Evolutionary conservation across 2,329 filamentous ascomycete species (phyloP).

Genomic region (Graphilbum ipis-grandicollis): DNA sequence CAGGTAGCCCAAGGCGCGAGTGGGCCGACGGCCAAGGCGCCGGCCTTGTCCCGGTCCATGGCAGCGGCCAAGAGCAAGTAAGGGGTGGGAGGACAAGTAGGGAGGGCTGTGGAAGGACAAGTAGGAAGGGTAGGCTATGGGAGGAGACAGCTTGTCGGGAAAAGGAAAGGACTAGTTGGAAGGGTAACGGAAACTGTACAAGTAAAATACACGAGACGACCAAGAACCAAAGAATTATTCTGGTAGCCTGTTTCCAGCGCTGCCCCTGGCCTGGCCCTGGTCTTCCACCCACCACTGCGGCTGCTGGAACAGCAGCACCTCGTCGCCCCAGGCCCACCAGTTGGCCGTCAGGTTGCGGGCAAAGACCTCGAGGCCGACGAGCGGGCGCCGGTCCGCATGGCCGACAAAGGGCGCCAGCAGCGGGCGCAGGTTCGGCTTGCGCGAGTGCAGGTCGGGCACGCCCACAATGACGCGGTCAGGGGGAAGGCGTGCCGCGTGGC

Average conservation of each 20-base stretch:
- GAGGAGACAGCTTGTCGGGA: too few relatives aligned
- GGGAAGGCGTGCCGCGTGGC: neutral
- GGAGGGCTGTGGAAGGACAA: too few relatives aligned
- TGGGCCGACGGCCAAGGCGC: neutral
- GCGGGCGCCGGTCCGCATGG: constrained; percentile 12
- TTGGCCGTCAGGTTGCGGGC: constrained; percentile 55
- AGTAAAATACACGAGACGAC: too few relatives aligned
- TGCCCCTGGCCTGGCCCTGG: too few relatives aligned
- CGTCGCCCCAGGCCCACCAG: constrained; percentile 67
- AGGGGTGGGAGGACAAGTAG: too few relatives aligned
- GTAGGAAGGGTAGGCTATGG: too few relatives aligned
- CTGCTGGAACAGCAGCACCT: constrained; percentile 53
- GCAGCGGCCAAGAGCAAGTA: too few relatives aligned
- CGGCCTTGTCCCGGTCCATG: too few relatives aligned
- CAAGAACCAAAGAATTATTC: too few relatives aligned
- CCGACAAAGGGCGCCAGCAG: constrained; percentile 27
- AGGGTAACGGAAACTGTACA: too few relatives aligned
- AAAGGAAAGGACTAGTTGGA: too few relatives aligned
- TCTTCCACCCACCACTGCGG: constrained; percentile 6
- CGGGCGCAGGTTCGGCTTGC: constrained; percentile 54
- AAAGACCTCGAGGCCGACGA: constrained; percentile 56
- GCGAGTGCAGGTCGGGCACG: constrained; percentile 60
- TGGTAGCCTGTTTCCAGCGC: too few relatives aligned
- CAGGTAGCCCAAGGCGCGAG: neutral
- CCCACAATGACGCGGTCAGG: constrained; percentile 42